Percentiles rank a stretch among this genome's conserved stretches.
Evolutionary conservation across 176 grass and related monocot genomes (phyloP).

Genomic region (Ensete glaucum): DNA sequence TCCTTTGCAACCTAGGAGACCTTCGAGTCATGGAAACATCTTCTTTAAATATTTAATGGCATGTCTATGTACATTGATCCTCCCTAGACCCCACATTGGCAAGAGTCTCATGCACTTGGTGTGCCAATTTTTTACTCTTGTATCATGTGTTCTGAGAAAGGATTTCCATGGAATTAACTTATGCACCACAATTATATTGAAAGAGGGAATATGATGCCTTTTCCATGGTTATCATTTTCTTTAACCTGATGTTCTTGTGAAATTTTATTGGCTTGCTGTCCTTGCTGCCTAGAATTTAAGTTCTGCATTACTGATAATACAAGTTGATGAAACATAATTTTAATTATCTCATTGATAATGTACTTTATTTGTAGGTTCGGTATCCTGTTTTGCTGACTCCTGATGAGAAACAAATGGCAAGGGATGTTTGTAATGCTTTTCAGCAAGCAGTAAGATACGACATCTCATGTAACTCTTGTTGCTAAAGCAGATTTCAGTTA

Average conservation of each 20-base stretch:
- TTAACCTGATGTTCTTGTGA: neutral
- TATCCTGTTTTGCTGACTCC: constrained; percentile 89
- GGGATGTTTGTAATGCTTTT: constrained; percentile 81
- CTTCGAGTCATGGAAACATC: no score
- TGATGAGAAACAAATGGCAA: constrained; percentile 90
- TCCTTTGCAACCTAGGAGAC: no score
- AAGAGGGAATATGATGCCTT: neutral
- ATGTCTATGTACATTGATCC: no score
- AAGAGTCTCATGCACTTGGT: no score
- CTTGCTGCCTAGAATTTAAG: neutral
- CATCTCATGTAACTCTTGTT: neutral
- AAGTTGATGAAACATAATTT: neutral
- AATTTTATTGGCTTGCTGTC: neutral
- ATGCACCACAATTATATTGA: no score
- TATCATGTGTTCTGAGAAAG: no score
- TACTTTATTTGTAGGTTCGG: constrained; percentile 55
- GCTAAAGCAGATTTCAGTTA: neutral
- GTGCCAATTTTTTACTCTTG: no score
- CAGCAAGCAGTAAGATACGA: constrained; percentile 58
- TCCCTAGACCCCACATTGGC: no score
- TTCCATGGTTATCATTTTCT: neutral
- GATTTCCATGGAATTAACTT: no score
- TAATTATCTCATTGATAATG: neutral
- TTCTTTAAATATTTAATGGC: no score
- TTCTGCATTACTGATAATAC: neutral